Base-by-base conservation (phyloP, 2,329 filamentous ascomycete species). In the Nannizziopsis barbatae region DNA sequence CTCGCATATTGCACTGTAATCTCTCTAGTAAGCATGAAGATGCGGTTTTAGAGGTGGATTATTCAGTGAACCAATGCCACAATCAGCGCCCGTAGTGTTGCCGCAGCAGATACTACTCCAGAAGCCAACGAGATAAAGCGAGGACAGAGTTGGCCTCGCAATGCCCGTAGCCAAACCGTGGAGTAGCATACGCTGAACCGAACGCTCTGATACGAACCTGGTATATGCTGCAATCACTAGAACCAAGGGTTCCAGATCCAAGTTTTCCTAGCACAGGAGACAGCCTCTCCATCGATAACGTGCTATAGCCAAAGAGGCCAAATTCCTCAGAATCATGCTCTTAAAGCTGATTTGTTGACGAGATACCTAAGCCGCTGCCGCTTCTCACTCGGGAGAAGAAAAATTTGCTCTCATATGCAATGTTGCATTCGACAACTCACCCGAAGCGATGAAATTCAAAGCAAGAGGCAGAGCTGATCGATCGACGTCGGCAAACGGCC, bases 401-500 rank as follows among this genome's bases (percentile, higher is more conserved):
- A 41, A 32, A 37, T 41, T 45, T 57, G 59, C 54, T 57, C 57
- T 60, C 55, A 54, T 58, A 54, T 53, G 60, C 61, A 27, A 27
- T 27, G 62, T 64, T 64, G 66, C 52, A 53, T 53, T 44, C 38
- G 38, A 58, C 54, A 56, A 90, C 86, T 90, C 80, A 92, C 86
- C 84, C 73, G 85, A 86, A 66, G 86, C 86, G 71, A 92, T 85
- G 73, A 92, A 92, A 71, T 92, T 92, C 63, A 92, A 75, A 66
- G 86, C 84, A 67, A 92, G 72, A 58, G 86, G 86, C 56, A 87
- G 71, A 56, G 83, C 86, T 92, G 32, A 49, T 44, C 46, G 42
- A 42, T 7, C n/a, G 38, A 31, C 22, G 3, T 27, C 20, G 45
- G 39, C 46, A 42, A 42, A 22, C 22, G 33, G 45, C 39, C 46